Evolutionary conservation across 371 early-diverging fungal species (phyloP).

Genomic region (Apophysomyces trapeziformis): DNA sequence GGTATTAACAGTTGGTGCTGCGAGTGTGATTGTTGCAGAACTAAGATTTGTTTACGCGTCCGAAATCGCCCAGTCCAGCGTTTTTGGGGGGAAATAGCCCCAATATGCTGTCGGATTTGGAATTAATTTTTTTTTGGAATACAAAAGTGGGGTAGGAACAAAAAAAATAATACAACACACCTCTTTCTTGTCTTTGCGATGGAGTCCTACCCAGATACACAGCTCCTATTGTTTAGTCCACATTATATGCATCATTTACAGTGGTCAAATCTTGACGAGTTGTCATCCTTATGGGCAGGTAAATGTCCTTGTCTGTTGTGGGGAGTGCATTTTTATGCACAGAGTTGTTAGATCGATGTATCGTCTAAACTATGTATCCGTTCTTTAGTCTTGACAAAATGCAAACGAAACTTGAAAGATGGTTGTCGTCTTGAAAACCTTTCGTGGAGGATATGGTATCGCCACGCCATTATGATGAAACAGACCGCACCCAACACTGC

Average conservation of each 20-base stretch:
- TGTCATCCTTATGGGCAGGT: slow-evolving; percentile 30
- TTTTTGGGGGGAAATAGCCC: slow-evolving; percentile 3
- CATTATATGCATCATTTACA: slow-evolving; percentile 19
- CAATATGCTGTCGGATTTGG: not conserved
- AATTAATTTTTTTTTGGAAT: slow-evolving; percentile 2
- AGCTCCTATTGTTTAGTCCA: slow-evolving; percentile 16
- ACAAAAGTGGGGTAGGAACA: slow-evolving; percentile 5
- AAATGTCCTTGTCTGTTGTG: not conserved
- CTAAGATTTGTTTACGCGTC: slow-evolving; percentile 41
- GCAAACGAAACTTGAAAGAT: slow-evolving; percentile 49
- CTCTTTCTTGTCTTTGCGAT: not conserved
- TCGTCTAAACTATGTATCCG: not conserved
- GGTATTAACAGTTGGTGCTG: slow-evolving; percentile 50
- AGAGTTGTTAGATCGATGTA: not conserved
- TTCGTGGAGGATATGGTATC: slow-evolving; percentile 50
- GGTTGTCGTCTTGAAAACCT: slow-evolving; percentile 56
- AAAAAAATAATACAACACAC: not conserved
- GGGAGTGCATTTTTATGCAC: not conserved
- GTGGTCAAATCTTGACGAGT: slow-evolving; percentile 26
- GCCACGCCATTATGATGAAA: slow-evolving; percentile 28
- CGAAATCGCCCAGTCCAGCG: not conserved
- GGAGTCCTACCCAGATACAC: slow-evolving; percentile 16
- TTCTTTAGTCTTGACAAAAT: slow-evolving; percentile 45
- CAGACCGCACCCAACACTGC: slow-evolving; percentile 8
- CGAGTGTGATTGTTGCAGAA: slow-evolving; percentile 58